Conservation (phyloP, 1,284 basidiomycete species). For the Irpex rosettiformis region DNA sequence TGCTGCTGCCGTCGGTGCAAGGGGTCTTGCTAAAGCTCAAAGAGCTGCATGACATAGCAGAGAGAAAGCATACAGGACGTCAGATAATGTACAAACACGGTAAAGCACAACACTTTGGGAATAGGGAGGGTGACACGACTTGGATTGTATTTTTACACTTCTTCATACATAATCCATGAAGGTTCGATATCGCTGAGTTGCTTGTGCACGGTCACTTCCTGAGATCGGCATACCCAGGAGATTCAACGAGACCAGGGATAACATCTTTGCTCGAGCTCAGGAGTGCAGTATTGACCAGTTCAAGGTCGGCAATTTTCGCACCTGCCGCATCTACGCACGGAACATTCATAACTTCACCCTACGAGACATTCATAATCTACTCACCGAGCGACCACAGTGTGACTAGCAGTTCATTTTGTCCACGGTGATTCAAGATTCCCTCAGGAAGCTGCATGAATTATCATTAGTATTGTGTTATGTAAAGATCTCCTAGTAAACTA, state of each 20-base stretch:
- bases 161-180: background rate
- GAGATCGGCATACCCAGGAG: conserved; percentile 33
- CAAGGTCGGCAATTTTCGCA: conserved; percentile 33
- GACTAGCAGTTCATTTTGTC: conserved; percentile 36
- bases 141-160: background rate
- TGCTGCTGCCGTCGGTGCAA: conserved; percentile 60
- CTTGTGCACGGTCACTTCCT: conserved; percentile 1
- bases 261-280: conserved; percentile 33
- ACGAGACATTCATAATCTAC: conserved; percentile 6
- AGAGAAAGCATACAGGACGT: background rate
- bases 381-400: conserved; percentile 39
- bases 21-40: conserved; percentile 22
- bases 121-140: background rate
- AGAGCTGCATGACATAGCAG: background rate
- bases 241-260: conserved; percentile 27
- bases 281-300: conserved; percentile 24
- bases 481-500: conserved; percentile 20
- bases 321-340: conserved; percentile 28
- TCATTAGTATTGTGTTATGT: background rate
- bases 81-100: background rate
- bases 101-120: background rate
- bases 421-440: conserved; percentile 39
- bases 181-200: background rate
- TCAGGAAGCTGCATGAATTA: conserved; percentile 32
- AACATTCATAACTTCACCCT: background rate